Evolutionary conservation across 495 filamentous ascomycete genomes (phyloP), one percentile per base, ranked within the genome.

Genomic region (Bathelium albidoporum): DNA sequence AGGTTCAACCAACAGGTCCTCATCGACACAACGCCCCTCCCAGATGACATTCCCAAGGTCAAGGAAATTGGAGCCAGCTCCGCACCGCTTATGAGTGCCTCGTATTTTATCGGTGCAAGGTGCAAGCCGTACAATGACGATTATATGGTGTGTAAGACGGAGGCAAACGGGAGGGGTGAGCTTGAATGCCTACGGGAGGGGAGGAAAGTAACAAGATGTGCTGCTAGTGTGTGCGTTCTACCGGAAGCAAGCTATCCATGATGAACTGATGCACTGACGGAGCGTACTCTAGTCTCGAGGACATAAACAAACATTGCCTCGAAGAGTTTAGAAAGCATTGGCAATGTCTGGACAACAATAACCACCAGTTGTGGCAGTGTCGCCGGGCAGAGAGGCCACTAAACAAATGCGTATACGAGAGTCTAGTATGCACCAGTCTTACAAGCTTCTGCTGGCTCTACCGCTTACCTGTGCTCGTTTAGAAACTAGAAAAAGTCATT

Each of bases 131-230:
- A 90, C 80, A 98, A 97, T 77, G 94, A 99, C 79, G 94, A 99
- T 78, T 99, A 85, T 77, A 97, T 99, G 91, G 85, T 94, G 78
- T 99, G 94, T 85, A 99, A 97, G 86, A 88, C 83, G 59, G 89
- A 95, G 80, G 82, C 89, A 55, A 82, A 85, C 59, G 95, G 94
- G 61, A 83, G 80, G 76, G 95, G 93, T 65, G 95, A 97, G 80
- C 75, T 95, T 58, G 91, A 96, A 62, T 99, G 94, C 76, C 76
- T 99, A 81, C 89, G 88, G 82, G 94, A 99, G 77, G 94, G 94
- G 44, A 81, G 94, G 74, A 91, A 92, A 76, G 94, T 97, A 49
- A 99, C 94, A 65, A 80, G 95, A 74, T 99, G 94, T 81, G 94
- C 94, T 62, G 86, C 87, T 69, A 95, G 89, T 75, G 94, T 99